phyloP scores from a whole-genome alignment of 441 rosid genomes.

The Eugenia klotzschiana region DNA sequence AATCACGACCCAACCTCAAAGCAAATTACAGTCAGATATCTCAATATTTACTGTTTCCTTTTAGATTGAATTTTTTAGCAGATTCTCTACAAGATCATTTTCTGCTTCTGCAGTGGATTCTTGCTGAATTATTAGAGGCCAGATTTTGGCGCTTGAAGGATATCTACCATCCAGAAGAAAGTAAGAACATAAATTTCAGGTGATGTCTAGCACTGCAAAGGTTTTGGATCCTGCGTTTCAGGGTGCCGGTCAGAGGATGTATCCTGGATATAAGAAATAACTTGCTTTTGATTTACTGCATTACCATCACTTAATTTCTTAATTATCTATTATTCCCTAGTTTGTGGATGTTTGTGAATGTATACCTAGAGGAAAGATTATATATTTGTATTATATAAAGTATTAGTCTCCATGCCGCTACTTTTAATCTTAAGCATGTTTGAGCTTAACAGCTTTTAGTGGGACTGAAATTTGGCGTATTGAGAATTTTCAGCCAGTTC shows the following conservation, averaged over 20 bases:
- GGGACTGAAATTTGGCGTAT: constrained; percentile 8
- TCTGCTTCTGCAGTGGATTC: constrained; percentile 9
- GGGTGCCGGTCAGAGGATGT: constrained; percentile 89
- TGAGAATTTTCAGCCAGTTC: constrained; percentile 4
- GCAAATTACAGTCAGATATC: background rate
- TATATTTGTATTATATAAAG: background rate
- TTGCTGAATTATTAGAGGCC: constrained; percentile 6
- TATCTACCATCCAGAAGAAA: constrained; percentile 5
- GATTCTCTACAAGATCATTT: background rate
- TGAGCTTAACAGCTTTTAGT: background rate
- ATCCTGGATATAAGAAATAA: constrained; percentile 27
- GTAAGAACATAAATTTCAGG: constrained; percentile 9
- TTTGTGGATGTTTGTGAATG: background rate
- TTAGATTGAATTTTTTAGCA: background rate
- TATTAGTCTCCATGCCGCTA: background rate
- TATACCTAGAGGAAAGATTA: background rate
- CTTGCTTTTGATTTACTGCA: background rate
- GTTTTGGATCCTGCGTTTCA: constrained; percentile 88
- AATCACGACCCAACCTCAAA: background rate
- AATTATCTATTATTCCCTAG: background rate
- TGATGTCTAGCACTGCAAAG: constrained; percentile 74
- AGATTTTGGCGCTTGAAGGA: constrained; percentile 1
- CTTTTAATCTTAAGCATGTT: background rate
- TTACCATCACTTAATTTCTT: background rate
- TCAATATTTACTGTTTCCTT: background rate